Conservation (phyloP, 495 filamentous ascomycete species). For the Tuber umbilicatum region DNA sequence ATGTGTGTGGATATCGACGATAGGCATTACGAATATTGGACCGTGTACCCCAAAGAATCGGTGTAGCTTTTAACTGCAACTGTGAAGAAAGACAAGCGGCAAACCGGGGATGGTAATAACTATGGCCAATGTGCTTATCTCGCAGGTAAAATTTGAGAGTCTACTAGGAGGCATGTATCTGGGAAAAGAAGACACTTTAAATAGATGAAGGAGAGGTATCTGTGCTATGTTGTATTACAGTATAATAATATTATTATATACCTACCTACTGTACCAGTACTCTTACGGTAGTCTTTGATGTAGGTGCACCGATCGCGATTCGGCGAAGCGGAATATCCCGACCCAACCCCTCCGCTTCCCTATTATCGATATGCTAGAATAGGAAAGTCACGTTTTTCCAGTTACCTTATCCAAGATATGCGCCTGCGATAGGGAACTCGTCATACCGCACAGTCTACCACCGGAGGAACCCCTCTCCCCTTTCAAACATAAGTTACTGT, state of each 20-base stretch:
- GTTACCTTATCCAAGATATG: background rate
- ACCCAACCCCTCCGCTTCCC: background rate
- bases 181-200: background rate
- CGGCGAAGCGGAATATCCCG: background rate
- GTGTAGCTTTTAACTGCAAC: background rate
- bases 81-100: background rate
- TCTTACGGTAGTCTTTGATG: background rate
- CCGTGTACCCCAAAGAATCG: background rate
- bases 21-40: constrained; percentile 38
- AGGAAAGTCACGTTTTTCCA: background rate
- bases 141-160: background rate
- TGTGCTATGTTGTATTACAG: background rate
- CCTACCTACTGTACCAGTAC: background rate
- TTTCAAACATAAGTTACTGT: background rate
- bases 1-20: constrained; percentile 92
- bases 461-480: background rate
- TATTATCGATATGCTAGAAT: background rate
- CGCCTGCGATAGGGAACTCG: background rate
- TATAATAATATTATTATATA: too few species aligned
- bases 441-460: background rate
- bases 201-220: background rate
- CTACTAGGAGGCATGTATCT: background rate
- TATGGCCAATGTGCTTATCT: background rate
- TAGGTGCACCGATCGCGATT: background rate
- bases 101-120: background rate